Evolutionary conservation across 2,329 filamentous ascomycete genomes (phyloP).

Genomic region (Aspergillus pseudoterreus): DNA sequence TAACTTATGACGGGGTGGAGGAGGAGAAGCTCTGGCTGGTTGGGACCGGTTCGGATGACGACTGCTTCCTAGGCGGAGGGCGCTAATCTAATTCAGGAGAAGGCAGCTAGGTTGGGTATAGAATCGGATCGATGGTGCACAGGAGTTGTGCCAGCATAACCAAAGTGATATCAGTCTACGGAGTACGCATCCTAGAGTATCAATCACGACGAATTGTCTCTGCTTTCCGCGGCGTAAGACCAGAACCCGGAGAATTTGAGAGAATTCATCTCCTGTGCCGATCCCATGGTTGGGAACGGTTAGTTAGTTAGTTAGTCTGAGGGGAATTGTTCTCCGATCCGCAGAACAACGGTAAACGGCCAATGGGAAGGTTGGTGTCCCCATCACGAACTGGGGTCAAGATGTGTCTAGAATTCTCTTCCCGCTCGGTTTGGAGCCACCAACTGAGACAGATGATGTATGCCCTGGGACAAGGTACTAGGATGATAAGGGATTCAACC

Average conservation of each 20-base stretch:
- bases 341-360: background rate
- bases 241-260: too few relatives aligned
- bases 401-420: constrained; percentile 15
- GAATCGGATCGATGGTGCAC: too few relatives aligned
- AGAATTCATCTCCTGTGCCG: too few relatives aligned
- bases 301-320: background rate
- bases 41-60: background rate
- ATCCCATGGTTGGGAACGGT: background rate
- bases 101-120: background rate
- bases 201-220: too few relatives aligned
- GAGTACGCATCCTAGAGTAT: too few relatives aligned
- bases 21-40: background rate
- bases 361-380: background rate
- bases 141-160: too few relatives aligned
- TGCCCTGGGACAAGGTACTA: background rate
- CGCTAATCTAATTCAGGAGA: background rate
- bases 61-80: background rate
- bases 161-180: too few relatives aligned
- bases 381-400: constrained; percentile 6
- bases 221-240: too few relatives aligned
- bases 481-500: background rate
- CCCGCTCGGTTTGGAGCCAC: constrained; percentile 4
- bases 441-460: constrained; percentile 15
- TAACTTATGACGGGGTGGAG: background rate
- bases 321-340: constrained; percentile 2